Evolutionary conservation across 768 basidiomycete genomes (phyloP), one percentile per base, ranked within the genome.

Genomic region (Tulasnella sp.): DNA sequence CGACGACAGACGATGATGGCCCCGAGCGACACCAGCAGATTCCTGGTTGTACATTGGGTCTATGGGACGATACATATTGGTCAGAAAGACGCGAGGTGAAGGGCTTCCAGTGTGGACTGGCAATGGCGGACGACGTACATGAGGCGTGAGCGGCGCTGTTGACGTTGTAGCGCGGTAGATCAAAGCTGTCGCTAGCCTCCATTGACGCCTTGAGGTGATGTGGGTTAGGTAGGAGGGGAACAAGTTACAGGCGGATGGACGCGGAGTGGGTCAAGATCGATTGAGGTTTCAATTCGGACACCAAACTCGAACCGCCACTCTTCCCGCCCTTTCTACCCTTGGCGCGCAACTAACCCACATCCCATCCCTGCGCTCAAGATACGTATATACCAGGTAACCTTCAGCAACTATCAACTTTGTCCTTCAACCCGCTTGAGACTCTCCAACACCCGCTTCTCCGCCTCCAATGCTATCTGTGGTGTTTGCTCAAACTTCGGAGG

Each of bases 381-480:
- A n/a, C n/a, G n/a, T n/a, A n/a, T n/a, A n/a, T n/a, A n/a, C n/a
- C n/a, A n/a, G n/a, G n/a, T n/a, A n/a, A n/a, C n/a, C n/a, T n/a
- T n/a, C n/a, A n/a, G n/a, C n/a, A n/a, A n/a, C n/a, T n/a, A n/a
- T n/a, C n/a, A n/a, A n/a, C n/a, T n/a, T n/a, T 25, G 17, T 32
- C 53, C 41, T 61, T 70, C 72, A 31, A 71, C 51, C 19, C 66
- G 71, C 62, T 70, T 69, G 65, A 83, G 62, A 36, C 69, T 67
- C 54, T 69, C 72, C 12, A 84, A 71, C 51, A 84, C 71, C 21
- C 74, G 78, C 67, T 74, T 79, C 68, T 89, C 86, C 49, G 77
- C 77, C 54, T 75, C 77, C 39, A 82, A 64, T 63, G 77, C 35
- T 58, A 82, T 49, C 67, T 67, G 69, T 14, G 72, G 68, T 23